Evolutionary conservation across 2,329 filamentous ascomycete species (phyloP).

Genomic region (Hymenoscyphus infarciens): DNA sequence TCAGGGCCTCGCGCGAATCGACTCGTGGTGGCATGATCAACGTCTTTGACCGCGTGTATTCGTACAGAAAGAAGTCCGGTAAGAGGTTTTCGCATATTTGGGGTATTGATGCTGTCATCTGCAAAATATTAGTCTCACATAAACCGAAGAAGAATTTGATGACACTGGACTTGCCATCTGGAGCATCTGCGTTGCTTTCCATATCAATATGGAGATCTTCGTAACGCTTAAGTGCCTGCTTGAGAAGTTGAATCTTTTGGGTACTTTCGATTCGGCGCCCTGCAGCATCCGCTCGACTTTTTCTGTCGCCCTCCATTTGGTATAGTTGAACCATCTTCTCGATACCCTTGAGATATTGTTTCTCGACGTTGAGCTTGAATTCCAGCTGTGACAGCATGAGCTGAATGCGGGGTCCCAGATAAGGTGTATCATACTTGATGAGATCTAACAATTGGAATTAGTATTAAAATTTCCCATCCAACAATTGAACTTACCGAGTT

Average conservation of each 20-base stretch:
- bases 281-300: constrained; percentile 90
- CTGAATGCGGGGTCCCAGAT: constrained; percentile 94
- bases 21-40: constrained; percentile 82
- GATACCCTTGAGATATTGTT: constrained; percentile 97
- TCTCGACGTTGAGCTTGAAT: constrained; percentile 98
- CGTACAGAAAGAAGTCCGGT: constrained; percentile 85
- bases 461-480: constrained; percentile 3
- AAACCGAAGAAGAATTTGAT: constrained; percentile 11
- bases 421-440: constrained; percentile 96
- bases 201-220: constrained; percentile 96
- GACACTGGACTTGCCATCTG: constrained; percentile 63
- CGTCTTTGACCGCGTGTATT: constrained; percentile 85
- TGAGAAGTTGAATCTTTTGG: constrained; percentile 93
- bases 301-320: constrained; percentile 93
- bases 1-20: constrained; percentile 88
- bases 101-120: constrained; percentile 97
- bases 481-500: constrained; percentile 69
- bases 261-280: constrained; percentile 89
- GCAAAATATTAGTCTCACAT: constrained; percentile 12
- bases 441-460: constrained; percentile 60
- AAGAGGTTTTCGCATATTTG: constrained; percentile 92
- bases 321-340: constrained; percentile 99
- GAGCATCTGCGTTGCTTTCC: constrained; percentile 67
- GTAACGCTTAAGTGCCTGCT: constrained; percentile 94
- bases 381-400: constrained; percentile 98